Conservation (phyloP, 192 early-diverging fungal genomes). For the Backusella tarrabulga region DNA sequence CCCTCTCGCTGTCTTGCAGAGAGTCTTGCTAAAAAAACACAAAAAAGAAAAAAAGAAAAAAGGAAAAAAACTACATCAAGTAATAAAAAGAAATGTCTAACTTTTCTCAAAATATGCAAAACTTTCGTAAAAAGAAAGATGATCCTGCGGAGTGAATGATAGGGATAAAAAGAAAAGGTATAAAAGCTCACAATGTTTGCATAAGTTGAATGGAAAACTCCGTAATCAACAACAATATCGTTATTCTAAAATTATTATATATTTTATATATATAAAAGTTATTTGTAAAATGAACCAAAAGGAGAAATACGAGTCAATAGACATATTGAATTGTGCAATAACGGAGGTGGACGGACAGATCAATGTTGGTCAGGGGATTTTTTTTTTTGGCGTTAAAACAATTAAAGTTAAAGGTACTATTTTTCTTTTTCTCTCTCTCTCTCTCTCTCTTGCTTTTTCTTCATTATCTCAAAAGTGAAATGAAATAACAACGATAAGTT, state of each 20-base stretch:
- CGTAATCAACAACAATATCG: not conserved
- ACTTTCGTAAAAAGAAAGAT: not conserved
- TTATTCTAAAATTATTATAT: not conserved
- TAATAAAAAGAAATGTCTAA: not conserved
- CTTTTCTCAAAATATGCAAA: not conserved
- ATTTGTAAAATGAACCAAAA: conserved; percentile 1
- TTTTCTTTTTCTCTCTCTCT: not conserved
- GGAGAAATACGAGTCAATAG: conserved; percentile 6
- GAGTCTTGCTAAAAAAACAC: not conserved
- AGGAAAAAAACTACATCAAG: not conserved
- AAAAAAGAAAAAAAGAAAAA: not conserved
- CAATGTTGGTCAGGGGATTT: conserved; percentile 1
- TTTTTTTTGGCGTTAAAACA: not conserved
- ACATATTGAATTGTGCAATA: conserved; percentile 12
- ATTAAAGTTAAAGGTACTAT: not conserved
- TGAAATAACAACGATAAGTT: not conserved
- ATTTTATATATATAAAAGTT: not conserved
- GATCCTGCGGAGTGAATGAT: not conserved
- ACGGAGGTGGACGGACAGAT: conserved; percentile 19
- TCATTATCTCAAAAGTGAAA: not conserved
- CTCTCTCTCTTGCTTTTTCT: not conserved
- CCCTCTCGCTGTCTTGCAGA: not conserved
- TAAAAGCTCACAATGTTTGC: not conserved
- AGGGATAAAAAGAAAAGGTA: not conserved
- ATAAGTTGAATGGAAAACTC: not conserved